Base-by-base conservation (phyloP, 2,329 filamentous ascomycete genomes). In the Trichoderma simmonsii region DNA sequence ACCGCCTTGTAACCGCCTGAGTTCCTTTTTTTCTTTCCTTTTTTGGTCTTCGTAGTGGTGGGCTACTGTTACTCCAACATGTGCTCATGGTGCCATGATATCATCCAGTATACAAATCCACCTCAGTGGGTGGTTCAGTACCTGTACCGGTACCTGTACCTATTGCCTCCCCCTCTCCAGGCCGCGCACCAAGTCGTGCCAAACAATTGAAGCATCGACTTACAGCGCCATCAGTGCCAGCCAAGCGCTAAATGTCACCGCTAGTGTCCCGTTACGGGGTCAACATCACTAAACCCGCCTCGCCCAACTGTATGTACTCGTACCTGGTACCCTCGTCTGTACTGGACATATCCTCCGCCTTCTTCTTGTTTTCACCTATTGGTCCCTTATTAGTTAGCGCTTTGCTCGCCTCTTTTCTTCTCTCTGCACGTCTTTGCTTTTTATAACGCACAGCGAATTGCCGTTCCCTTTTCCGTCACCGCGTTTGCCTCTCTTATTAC, bases 201-300 rank as follows among this genome's bases (percentile, higher is more conserved):
- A 43, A 18, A 36, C 34, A 36, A 15, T 15, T 36, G 34, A 36
- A 51, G 9, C 48, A 54, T 24, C 48, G 48, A 21, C 48, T 24
- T 24, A 21, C 48, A 54, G 60, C 60, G 21, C 21, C 51, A 24
- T 56, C 32, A 39, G 21, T 43, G 24, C 34, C 60, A 28, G 24
- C 56, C 26, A 59, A n/a, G 56, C 15, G 56, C 56, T 32, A 59
- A 48, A 43, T 28, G 60, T 63, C 36, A 30, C 60, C 60, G 24
- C 60, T 63, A 63, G 60, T 63, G 36, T 48, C 60, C 34, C 60
- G 60, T 48, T 63, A 63, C 60, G 60, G 60, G 36, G 60, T 21
- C 21, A 24, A 54, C 48, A 54, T 14, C 48, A 54, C n/a, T 54
- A 54, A 54, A 54, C 48, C 21, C 48, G 48, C n/a, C 48, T 21